Evolutionary conservation across 176 grass and related monocot genomes (phyloP).

Genomic region (Poa annua): DNA sequence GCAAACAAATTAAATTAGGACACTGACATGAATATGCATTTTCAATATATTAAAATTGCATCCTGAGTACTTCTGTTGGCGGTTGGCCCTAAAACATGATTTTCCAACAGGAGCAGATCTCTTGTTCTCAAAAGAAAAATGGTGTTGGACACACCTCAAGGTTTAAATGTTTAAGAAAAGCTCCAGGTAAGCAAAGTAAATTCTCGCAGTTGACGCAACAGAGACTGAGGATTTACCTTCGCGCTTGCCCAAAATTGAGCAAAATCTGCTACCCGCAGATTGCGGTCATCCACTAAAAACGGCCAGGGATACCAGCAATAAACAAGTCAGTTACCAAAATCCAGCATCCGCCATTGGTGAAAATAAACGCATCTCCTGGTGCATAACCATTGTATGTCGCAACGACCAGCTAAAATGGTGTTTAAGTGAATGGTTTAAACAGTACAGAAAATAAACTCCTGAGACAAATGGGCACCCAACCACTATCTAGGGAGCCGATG

Average conservation of each 20-base stretch:
- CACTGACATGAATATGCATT: constrained; percentile 6
- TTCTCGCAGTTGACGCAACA: constrained; percentile 57
- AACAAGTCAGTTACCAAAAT: constrained; percentile 93
- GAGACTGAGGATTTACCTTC: constrained; percentile 92
- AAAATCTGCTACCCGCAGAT: constrained; percentile 99
- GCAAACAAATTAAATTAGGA: constrained; percentile 17
- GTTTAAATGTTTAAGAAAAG: constrained; percentile 45
- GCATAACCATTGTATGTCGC: constrained; percentile 50
- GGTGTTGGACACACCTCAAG: constrained; percentile 10
- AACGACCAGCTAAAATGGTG: constrained; percentile 61
- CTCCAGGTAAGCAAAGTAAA: constrained; percentile 55
- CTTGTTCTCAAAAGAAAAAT: not conserved
- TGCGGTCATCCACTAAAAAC: constrained; percentile 99
- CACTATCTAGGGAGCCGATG: constrained; percentile 27
- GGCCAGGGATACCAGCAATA: constrained; percentile 88
- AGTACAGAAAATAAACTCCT: constrained; percentile 37
- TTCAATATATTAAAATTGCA: constrained; percentile 15
- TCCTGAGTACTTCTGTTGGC: not conserved
- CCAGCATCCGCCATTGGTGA: constrained; percentile 80
- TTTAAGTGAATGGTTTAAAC: constrained; percentile 50
- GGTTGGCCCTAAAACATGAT: constrained; percentile 1
- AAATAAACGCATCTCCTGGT: constrained; percentile 66
- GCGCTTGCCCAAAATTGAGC: constrained; percentile 99
- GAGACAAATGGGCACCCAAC: constrained; percentile 19
- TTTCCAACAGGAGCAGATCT: not conserved